Evolutionary conservation across 352 stramenopile species (phyloP), one percentile per base, ranked within the genome.

Genomic region (Phytophthora rubi): DNA sequence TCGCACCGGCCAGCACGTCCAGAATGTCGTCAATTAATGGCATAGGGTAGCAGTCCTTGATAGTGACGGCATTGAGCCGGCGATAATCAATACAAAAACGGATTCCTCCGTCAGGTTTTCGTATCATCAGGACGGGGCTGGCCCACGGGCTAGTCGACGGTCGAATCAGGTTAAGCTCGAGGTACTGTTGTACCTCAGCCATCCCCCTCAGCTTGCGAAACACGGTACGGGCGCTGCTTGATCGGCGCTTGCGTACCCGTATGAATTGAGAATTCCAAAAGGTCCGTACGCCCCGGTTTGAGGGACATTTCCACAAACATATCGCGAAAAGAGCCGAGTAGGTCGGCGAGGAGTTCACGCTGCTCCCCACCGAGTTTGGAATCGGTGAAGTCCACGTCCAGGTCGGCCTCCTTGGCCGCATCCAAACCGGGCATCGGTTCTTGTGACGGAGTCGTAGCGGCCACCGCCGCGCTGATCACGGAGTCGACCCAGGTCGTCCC

Each of bases 21-120:
- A 59, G 35, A 9, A 69, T 69, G n/a, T 69, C 62, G n/a, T 69
- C 53, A 16, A 69, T 63, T 4, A 69, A 37, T 0, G 62, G 33
- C 45, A 63, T 62, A 1, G 53, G 21, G n/a, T 63, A 63, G 16
- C 62, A 59, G 33, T 63, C 62, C 7, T 62, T 57, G 2, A 62
- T 16, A 0, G 53, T 69, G 3, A 69, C 16, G 1, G 62, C 30
- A 21, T 69, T 69, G 13, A 69, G 13, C 15, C 15, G 13, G 0
- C 45, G 30, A 8, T 69, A 62, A 23, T 69, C 53, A 23, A 62
- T 69, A 23, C 53, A 59, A 7, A 69, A 59, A 2, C 42, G 61
- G 15, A 68, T 58, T 16, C 61, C 61, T 18, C 53, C 61, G 7
- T 37, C 33, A 12, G 33, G 33, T 12, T 37, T 37, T 0, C 33